Conservation (phyloP, 2,329 filamentous ascomycete genomes). For the Sclerotinia nivalis region DNA sequence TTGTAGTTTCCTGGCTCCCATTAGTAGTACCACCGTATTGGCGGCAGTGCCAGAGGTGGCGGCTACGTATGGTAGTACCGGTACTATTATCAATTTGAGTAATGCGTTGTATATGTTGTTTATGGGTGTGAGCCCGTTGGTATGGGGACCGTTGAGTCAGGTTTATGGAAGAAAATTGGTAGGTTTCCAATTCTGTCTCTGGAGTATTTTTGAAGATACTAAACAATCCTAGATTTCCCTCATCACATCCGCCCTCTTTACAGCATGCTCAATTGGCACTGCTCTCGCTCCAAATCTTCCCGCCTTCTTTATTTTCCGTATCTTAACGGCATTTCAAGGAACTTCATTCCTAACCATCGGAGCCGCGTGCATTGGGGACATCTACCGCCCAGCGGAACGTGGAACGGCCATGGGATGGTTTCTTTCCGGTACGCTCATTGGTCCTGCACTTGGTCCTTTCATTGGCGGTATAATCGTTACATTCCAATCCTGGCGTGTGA, state of each 20-base stretch:
- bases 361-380: constrained; percentile 66
- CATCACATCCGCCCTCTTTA: constrained; percentile 62
- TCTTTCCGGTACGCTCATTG: constrained; percentile 68
- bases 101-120: constrained; percentile 75
- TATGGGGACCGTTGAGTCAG: constrained; percentile 73
- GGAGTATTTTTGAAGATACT: constrained; percentile 12
- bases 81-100: constrained; percentile 68
- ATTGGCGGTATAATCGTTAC: constrained; percentile 77
- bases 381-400: constrained; percentile 65
- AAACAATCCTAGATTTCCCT: constrained; percentile 52
- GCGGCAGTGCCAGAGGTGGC: constrained; percentile 75
- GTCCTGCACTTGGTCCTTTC: constrained; percentile 69
- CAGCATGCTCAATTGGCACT: constrained; percentile 69
- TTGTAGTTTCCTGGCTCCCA: constrained; percentile 74
- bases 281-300: constrained; percentile 70
- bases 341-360: constrained; percentile 74
- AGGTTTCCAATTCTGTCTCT: constrained; percentile 34
- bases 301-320: constrained; percentile 72
- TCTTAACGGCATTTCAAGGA: constrained; percentile 73
- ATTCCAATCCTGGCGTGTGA: constrained; percentile 69
- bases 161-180: constrained; percentile 61
- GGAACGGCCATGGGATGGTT: constrained; percentile 76
- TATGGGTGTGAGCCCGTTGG: constrained; percentile 69
- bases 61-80: constrained; percentile 61
- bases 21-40: constrained; percentile 72